Evolutionary conservation across 129 eudicot species (phyloP).

Genomic region (Arctium lappa): DNA sequence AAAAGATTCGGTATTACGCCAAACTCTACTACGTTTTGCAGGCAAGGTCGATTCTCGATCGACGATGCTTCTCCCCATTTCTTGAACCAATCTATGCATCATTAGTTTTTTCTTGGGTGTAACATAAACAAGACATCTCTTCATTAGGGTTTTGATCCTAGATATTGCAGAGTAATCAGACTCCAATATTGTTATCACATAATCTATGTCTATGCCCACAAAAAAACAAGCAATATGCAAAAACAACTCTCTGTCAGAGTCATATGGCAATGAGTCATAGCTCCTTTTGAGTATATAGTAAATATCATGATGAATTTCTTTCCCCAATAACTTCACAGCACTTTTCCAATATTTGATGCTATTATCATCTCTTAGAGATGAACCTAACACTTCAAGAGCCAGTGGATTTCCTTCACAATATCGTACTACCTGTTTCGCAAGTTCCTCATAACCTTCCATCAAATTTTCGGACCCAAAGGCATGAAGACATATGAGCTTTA

Average conservation of each 20-base stretch:
- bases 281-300: background rate
- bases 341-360: background rate
- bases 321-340: background rate
- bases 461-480: background rate
- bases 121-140: slow-evolving; percentile 17
- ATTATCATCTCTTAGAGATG: background rate
- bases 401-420: slow-evolving; percentile 1
- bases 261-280: background rate
- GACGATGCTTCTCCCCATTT: slow-evolving; percentile 6
- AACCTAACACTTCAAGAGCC: slow-evolving; percentile 6
- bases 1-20: background rate
- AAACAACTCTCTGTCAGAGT: slow-evolving; percentile 22
- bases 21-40: slow-evolving; percentile 6
- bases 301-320: background rate
- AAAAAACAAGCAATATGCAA: slow-evolving; percentile 45
- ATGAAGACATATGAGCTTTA: background rate
- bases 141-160: slow-evolving; percentile 8
- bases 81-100: slow-evolving; percentile 14
- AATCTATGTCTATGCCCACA: background rate
- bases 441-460: background rate
- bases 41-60: slow-evolving; percentile 11
- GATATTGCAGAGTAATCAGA: too few species aligned
- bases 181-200: background rate
- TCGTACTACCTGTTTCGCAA: background rate
- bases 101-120: background rate